A percentile compares a stretch with the other conserved stretches of the same genome.
These are phyloP conservation scores for Petasospora fabianii DNA, from an alignment of 1,139 yeast genomes.

Conservation along the genomic window DNA sequence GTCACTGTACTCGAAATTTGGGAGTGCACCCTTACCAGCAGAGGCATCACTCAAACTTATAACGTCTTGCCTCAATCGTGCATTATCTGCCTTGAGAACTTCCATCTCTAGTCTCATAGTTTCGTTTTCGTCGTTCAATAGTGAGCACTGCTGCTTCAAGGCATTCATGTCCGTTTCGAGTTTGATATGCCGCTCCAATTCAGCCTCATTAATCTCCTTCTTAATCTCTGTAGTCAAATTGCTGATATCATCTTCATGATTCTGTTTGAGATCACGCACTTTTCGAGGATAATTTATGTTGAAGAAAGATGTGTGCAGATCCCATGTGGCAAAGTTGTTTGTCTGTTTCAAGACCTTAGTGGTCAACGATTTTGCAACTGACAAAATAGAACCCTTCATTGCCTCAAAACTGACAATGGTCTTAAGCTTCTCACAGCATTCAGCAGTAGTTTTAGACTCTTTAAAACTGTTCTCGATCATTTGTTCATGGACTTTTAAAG, in stretches of 20 bases:
- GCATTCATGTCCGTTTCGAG: not conserved
- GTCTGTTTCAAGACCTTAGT: slow-evolving; percentile 1
- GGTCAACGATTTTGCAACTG: slow-evolving; percentile 1
- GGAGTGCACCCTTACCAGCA: not conserved
- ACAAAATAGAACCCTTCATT: not conserved
- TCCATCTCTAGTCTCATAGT: slow-evolving; percentile 1
- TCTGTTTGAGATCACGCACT: not conserved
- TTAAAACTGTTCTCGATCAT: not conserved
- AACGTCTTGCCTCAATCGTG: slow-evolving; percentile 4
- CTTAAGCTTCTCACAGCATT: not conserved
- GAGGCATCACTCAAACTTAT: not conserved
- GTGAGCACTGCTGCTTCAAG: not conserved
- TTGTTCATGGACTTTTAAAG: not conserved
- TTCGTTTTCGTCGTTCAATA: not conserved
- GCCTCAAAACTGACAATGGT: slow-evolving; percentile 1
- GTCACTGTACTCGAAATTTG: slow-evolving; percentile 1
- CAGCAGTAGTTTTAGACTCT: not conserved
- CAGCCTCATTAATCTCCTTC: slow-evolving; percentile 1
- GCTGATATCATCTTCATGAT: not conserved
- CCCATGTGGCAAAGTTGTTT: not conserved
- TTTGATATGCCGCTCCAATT: not conserved
- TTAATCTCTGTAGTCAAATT: slow-evolving; percentile 1
- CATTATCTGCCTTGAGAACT: slow-evolving; percentile 1
- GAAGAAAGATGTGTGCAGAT: slow-evolving; percentile 1
- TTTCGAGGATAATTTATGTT: slow-evolving; percentile 8